A percentile compares a stretch with the other conserved stretches of the same genome.
Conservation (phyloP, 768 basidiomycete genomes). For the Nidularia pulvinata region DNA sequence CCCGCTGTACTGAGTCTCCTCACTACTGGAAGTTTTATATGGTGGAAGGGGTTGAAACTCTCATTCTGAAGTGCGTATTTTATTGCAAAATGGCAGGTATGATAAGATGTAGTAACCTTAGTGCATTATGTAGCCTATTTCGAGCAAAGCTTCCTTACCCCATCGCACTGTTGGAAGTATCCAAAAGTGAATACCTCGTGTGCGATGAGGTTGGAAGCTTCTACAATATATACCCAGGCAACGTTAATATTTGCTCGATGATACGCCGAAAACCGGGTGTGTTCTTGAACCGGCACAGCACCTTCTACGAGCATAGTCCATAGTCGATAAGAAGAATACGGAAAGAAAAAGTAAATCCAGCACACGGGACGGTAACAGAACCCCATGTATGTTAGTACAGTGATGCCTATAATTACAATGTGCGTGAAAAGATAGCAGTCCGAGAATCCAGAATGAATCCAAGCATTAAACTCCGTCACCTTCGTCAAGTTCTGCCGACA, state of each 20-base stretch:
- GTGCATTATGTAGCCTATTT: no score
- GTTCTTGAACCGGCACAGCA: conserved; percentile 64
- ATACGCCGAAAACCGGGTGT: conserved; percentile 72
- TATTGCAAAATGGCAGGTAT: no score
- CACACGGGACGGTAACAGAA: no score
- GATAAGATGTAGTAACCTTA: background rate
- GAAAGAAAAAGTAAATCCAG: no score
- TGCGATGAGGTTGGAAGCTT: background rate
- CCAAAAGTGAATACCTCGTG: background rate
- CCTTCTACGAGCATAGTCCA: conserved; percentile 66
- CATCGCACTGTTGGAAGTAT: background rate
- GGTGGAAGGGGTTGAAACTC: conserved; percentile 62
- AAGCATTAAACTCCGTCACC: conserved; percentile 40
- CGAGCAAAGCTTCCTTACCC: background rate
- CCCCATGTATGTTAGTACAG: no score
- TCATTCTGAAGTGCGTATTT: conserved; percentile 12
- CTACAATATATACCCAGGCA: background rate
- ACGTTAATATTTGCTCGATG: conserved; percentile 64
- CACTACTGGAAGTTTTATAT: conserved; percentile 53
- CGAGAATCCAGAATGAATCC: no score
- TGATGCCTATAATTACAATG: no score
- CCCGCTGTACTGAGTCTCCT: conserved; percentile 58
- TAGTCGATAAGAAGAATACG: no score
- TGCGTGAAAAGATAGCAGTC: no score
- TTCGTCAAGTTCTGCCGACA: conserved; percentile 65